These are phyloP conservation scores for Lecanoromycetidae sp. DNA, from an alignment of 2,329 filamentous ascomycete genomes.

Conservation along the genomic window DNA sequence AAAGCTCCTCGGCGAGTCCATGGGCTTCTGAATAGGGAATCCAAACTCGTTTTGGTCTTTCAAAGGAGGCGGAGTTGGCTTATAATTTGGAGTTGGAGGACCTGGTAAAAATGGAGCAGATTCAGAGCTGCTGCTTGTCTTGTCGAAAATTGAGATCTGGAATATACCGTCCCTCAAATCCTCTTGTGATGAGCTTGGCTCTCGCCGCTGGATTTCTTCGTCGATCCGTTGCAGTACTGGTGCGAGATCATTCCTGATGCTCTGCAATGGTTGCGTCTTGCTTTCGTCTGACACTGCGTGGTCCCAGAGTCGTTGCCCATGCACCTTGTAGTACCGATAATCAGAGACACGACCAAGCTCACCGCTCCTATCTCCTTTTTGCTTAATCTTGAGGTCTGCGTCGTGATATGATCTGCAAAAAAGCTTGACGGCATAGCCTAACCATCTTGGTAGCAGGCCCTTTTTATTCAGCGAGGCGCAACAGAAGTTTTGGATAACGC, in stretches of 20 bases:
- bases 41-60: slow-evolving; percentile 26
- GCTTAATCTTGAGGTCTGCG: slow-evolving; percentile 30
- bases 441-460: slow-evolving; percentile 32
- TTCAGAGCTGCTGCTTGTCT: slow-evolving; percentile 33
- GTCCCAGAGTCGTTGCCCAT: slow-evolving; percentile 30
- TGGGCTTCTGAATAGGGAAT: slow-evolving; percentile 23
- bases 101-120: slow-evolving; percentile 28
- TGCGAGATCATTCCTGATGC: slow-evolving; percentile 27
- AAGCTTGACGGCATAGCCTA: slow-evolving; percentile 31
- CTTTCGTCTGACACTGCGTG: slow-evolving; percentile 26
- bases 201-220: slow-evolving; percentile 31
- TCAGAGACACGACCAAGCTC: slow-evolving; percentile 33
- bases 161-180: slow-evolving; percentile 23
- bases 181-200: slow-evolving; percentile 32
- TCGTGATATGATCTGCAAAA: slow-evolving; percentile 32
- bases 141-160: slow-evolving; percentile 34
- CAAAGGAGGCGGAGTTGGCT: slow-evolving; percentile 20
- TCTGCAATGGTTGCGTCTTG: slow-evolving; percentile 22
- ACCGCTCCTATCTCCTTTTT: too few species aligned
- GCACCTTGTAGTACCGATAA: slow-evolving; percentile 37
- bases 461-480: slow-evolving; percentile 34
- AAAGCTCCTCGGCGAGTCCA: slow-evolving; percentile 27
- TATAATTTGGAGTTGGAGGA: slow-evolving; percentile 26
- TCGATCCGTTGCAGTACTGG: slow-evolving; percentile 28
- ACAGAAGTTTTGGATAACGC: slow-evolving; percentile 36